These are phyloP conservation scores for Ceratocystis cubensis DNA, from an alignment of 2,329 filamentous ascomycete species.

Conservation along the genomic window DNA sequence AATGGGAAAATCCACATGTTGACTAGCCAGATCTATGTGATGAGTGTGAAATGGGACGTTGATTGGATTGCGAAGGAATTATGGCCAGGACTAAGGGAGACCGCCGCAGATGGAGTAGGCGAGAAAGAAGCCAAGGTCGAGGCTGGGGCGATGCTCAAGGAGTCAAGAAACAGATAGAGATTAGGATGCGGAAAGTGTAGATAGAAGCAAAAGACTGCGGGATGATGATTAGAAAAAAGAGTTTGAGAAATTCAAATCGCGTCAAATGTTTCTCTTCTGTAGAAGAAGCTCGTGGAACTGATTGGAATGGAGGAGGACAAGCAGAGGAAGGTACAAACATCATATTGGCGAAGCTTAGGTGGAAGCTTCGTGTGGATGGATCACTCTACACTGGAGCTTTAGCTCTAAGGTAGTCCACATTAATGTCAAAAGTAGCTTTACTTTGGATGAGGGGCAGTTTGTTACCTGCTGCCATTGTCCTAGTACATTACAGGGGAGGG, in stretches of 20 bases:
- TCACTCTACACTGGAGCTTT: not conserved
- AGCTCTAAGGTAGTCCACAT: too few species aligned
- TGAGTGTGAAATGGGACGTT: not conserved
- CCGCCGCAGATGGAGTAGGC: not conserved
- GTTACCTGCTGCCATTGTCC: too few species aligned
- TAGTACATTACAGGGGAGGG: too few species aligned
- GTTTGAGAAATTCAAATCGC: not conserved
- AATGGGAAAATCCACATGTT: slow-evolving; percentile 93
- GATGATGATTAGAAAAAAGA: not conserved
- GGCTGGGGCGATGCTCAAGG: not conserved
- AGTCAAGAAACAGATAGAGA: not conserved
- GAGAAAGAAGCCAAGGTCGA: slow-evolving; percentile 8
- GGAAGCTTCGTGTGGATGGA: not conserved
- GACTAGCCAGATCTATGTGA: slow-evolving; percentile 17
- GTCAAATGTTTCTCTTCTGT: not conserved
- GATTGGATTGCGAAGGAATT: not conserved
- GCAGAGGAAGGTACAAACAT: not conserved
- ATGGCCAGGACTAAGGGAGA: not conserved
- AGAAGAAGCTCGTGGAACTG: not conserved
- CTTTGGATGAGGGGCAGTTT: too few species aligned
- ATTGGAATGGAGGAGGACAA: not conserved
- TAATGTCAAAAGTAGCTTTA: too few species aligned
- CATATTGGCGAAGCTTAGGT: not conserved
- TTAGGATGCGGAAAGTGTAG: not conserved
- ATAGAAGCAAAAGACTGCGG: not conserved